A percentile compares a stretch with the other conserved stretches of the same genome.
Evolutionary conservation across 1,284 basidiomycete genomes (phyloP).

Genomic region (Apiotrichum siamense): DNA sequence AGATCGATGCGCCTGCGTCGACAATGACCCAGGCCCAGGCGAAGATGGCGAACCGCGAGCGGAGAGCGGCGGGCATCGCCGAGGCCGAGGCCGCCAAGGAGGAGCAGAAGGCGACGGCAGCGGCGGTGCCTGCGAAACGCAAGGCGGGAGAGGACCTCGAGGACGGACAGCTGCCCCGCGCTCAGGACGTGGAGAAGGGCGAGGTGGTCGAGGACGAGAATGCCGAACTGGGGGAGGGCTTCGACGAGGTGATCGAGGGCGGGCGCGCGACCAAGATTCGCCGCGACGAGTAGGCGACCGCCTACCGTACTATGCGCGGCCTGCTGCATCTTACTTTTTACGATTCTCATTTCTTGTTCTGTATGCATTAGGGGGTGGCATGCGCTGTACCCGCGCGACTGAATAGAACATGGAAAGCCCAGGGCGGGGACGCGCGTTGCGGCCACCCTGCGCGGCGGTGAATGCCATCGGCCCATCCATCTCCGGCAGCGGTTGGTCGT

Average conservation of each 20-base stretch:
- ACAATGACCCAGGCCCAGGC: not conserved
- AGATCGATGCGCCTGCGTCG: not conserved
- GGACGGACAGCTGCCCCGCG: slow-evolving; percentile 10
- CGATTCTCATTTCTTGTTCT: not conserved
- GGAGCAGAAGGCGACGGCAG: not conserved
- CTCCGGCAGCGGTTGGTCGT: too few species aligned
- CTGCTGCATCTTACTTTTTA: too few species aligned
- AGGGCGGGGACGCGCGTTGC: too few species aligned
- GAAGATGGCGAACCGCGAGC: slow-evolving; percentile 8
- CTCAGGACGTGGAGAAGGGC: slow-evolving; percentile 13
- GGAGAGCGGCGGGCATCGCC: slow-evolving; percentile 8
- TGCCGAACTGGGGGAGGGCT: slow-evolving; percentile 16
- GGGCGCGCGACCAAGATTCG: slow-evolving; percentile 18
- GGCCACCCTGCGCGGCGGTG: too few species aligned
- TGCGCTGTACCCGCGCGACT: too few species aligned
- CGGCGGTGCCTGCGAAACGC: slow-evolving; percentile 8
- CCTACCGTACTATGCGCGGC: too few species aligned
- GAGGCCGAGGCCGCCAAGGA: slow-evolving; percentile 4
- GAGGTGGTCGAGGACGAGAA: slow-evolving; percentile 18
- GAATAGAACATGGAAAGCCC: too few species aligned
- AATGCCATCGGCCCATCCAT: too few species aligned
- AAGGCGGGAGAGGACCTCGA: slow-evolving; percentile 12
- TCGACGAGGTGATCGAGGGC: slow-evolving; percentile 15
- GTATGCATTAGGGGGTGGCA: too few species aligned
- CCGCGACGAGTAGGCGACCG: slow-evolving; percentile 12